Base-by-base conservation (phyloP, 441 rosid species). In the Erodium trifolium region DNA sequence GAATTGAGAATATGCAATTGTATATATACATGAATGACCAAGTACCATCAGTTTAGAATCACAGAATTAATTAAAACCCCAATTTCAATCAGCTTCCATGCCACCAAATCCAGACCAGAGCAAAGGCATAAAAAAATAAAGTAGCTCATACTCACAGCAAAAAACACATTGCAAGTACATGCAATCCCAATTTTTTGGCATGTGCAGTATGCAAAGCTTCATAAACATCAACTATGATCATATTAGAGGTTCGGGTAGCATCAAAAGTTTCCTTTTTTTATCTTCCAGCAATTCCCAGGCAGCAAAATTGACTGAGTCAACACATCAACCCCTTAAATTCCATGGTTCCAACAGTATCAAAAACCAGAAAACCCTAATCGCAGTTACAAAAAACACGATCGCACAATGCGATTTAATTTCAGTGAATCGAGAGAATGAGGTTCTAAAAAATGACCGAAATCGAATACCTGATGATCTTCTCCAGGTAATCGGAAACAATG, bases 401-500 rank as follows among this genome's bases (percentile, higher is more conserved):
- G 17, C 19, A 53, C 6, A 53, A 51, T 45, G 18, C 17, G 8
- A 18, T 17, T 6, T 23, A 16, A 55, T 45, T 55, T 55, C 62
- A 16, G 0, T 9, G 17, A 55, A 55, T n/a, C 23, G 23, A n/a
- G 62, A 16, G 9, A 55, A 55, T 55, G 8, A 17, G 23, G 62
- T 55, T 53, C 6, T 1, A 23, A 23, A 2, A 23, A 23, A 23
- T 0, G 27, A 23, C 27, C 18, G 59, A 53, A 53, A 53, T 53
- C 14, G 59, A 17, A 55, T 55, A 91, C 99, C 96, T 86, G 78
- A 93, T 82, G 13, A 92, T 94, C 83, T 94, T 92, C 31, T 88
- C 90, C 45, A 94, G 89, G 79, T 94, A 94, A 78, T 92, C 98
- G 39, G 92, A 84, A 66, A 87, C 67, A 47, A 94, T 75, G 70